Evolutionary conservation across 441 rosid species (phyloP).

Genomic region (Daphne laureola): DNA sequence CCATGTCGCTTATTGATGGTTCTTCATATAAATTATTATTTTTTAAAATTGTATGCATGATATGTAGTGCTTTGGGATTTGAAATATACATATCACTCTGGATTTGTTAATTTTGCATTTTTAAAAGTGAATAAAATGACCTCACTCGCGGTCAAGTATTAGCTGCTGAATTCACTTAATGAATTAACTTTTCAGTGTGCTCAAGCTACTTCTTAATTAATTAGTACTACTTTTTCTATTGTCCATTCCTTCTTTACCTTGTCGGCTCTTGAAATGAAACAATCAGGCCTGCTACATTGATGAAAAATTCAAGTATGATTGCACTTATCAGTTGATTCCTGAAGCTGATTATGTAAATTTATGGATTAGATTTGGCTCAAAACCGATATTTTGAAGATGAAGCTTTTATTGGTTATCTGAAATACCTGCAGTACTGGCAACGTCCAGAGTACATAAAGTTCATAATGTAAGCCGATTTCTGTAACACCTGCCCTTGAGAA

Average conservation of each 20-base stretch:
- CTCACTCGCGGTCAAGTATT: neutral
- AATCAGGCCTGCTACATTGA: too few species aligned
- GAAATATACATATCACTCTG: too few species aligned
- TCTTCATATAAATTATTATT: too few species aligned
- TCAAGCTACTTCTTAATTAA: neutral
- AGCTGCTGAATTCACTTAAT: neutral
- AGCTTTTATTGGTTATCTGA: constrained; percentile 91
- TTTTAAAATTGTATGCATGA: too few species aligned
- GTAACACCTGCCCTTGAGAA: constrained; percentile 1
- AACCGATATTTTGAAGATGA: constrained; percentile 96
- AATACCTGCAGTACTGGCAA: constrained; percentile 95
- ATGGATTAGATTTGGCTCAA: constrained; percentile 82
- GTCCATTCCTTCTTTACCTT: neutral
- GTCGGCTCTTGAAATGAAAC: neutral
- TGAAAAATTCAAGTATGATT: neutral
- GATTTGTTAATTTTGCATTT: too few species aligned
- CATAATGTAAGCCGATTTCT: constrained; percentile 62
- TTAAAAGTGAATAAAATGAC: neutral
- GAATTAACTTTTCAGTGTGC: neutral
- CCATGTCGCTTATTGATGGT: too few species aligned
- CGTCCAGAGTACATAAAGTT: constrained; percentile 82
- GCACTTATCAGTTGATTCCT: neutral
- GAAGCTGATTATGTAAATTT: constrained; percentile 11
- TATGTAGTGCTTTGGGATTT: too few species aligned
- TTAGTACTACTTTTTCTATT: neutral